Conservation (phyloP, 2,329 filamentous ascomycete genomes). For the Colletotrichum sp. region DNA sequence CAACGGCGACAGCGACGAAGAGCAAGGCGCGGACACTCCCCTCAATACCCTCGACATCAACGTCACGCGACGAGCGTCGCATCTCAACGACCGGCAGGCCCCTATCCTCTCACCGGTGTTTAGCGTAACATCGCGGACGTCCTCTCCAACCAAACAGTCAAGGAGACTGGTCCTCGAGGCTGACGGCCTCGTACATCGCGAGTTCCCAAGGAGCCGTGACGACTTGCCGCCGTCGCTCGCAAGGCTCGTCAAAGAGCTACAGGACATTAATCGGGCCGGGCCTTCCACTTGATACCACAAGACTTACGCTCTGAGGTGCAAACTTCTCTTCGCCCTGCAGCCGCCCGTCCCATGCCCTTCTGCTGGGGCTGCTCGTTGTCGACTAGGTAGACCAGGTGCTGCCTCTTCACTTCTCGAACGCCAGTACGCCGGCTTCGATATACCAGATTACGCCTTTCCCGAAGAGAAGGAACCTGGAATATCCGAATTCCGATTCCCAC, state of each 20-base stretch:
- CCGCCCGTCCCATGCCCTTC: not conserved
- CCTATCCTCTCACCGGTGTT: not conserved
- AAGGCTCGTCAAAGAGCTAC: not conserved
- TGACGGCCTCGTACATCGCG: not conserved
- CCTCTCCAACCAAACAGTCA: not conserved
- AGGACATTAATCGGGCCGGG: not conserved
- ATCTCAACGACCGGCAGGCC: not conserved
- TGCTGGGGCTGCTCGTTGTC: not conserved
- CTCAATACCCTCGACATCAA: not conserved
- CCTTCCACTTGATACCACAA: not conserved
- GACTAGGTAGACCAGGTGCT: not conserved
- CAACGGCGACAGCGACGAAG: not conserved
- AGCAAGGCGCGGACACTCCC: not conserved
- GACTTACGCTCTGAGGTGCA: not conserved
- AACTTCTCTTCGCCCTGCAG: not conserved
- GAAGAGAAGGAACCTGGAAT: not conserved
- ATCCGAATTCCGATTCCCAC: not conserved
- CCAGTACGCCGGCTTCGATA: not conserved
- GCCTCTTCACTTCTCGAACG: not conserved
- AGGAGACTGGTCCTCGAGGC: not conserved
- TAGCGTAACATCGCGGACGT: not conserved
- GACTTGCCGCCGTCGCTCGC: not conserved
- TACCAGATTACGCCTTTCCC: not conserved
- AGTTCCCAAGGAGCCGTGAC: not conserved
- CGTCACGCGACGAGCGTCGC: not conserved